Base-by-base conservation (phyloP, 2,329 filamentous ascomycete genomes). In the Calonectria pseudoturangicola region DNA sequence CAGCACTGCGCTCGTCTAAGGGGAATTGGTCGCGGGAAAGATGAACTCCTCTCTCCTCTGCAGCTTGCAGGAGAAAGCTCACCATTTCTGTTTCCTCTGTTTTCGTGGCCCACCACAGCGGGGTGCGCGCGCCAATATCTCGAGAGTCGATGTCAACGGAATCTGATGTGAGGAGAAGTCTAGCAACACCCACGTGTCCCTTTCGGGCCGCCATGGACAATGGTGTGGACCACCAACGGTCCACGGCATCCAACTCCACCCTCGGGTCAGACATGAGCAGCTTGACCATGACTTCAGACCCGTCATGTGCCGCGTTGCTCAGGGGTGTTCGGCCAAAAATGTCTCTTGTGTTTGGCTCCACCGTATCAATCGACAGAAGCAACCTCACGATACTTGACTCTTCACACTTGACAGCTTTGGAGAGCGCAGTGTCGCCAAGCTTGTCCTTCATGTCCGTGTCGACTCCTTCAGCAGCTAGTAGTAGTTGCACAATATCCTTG, bases 131-230 rank as follows among this genome's bases (percentile, higher is more conserved):
- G 21, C 54, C 54, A 41, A 60, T 60, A 12, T 60, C 54, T 12
- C 33, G 33, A 15, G 54, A 60, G 54, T 60, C 54, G 6, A 60
- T 60, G 33, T 60, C 54, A 33, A 60, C 54, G 5, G 36, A 27
- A 8, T 41, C 21, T 30, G 54, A 60, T 4, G 21, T 60, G 12
- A 60, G 54, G 2, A 60, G 54, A 0, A 60, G 33, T 16, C 39
- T 60, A 21, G 54, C 54, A 4, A 60, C 27, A 6, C 12, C 13
- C 13, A 60, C n/a, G 9, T 28, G 54, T 7, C 54, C 54, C 15
- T 41, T 60, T n/a, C 54, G 25, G 21, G 54, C 54, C 13, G 54
- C 54, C 54, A 60, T 60, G 33, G 54, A 60, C 21, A 60, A 25
- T 6, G 54, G 54, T 12, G 54, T 60, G 5, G 54, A 41, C 54